These are phyloP conservation scores for Linnemannia elongata DNA, from an alignment of 192 early-diverging fungal species.

Conservation along the genomic window DNA sequence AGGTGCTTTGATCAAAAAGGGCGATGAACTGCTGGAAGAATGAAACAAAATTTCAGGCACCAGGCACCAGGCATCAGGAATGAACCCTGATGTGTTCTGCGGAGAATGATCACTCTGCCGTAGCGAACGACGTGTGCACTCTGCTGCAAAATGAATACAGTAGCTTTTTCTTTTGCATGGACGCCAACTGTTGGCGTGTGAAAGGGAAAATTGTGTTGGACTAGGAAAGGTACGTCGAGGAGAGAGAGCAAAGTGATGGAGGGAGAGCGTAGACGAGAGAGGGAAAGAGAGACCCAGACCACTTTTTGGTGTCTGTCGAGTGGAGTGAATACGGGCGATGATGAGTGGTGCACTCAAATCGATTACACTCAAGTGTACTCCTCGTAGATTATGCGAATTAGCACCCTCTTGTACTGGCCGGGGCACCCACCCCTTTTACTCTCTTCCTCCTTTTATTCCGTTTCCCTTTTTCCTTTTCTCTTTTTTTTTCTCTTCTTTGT, in stretches of 20 bases:
- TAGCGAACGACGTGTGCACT: no score
- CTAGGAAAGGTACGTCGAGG: no score
- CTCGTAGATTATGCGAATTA: not conserved
- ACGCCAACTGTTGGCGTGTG: not conserved
- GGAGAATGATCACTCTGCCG: not conserved
- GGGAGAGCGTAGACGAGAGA: no score
- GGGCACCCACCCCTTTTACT: not conserved
- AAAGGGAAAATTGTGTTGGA: not conserved
- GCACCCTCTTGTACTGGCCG: not conserved
- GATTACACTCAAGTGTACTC: not conserved
- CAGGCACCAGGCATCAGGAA: not conserved
- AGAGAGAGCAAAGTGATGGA: not conserved
- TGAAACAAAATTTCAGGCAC: not conserved
- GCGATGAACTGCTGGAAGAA: not conserved
- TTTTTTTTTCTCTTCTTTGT: constrained; percentile 7
- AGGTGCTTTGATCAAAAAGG: not conserved
- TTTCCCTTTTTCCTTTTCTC: not conserved
- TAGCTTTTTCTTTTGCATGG: no score
- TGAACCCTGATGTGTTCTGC: not conserved
- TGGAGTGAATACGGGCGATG: not conserved
- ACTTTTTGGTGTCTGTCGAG: not conserved
- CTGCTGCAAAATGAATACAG: no score
- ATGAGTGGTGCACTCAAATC: not conserved
- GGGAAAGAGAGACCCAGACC: not conserved
- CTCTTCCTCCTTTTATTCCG: not conserved